phyloP scores from a whole-genome alignment of 2,329 filamentous ascomycete genomes.

The Lecanosticta acicola region DNA sequence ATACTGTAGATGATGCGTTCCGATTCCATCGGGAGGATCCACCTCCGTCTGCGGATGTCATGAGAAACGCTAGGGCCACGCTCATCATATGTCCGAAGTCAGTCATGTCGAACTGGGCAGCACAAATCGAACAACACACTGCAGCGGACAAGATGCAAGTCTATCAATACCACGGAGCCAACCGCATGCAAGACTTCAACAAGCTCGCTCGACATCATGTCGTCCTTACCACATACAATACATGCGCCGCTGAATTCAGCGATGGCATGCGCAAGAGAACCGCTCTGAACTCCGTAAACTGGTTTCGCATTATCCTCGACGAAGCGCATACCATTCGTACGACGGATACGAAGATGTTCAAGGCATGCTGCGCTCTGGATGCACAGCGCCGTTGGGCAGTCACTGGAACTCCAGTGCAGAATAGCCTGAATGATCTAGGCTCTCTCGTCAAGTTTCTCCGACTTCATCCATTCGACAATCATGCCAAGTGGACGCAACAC shows the following conservation, averaged over 20 bases:
- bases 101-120: constrained; percentile 89
- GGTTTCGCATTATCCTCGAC: constrained; percentile 90
- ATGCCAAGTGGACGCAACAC: constrained; percentile 66
- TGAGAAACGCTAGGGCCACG: constrained; percentile 69
- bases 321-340: constrained; percentile 95
- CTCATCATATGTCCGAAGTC: constrained; percentile 84
- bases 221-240: constrained; percentile 89
- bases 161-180: constrained; percentile 81
- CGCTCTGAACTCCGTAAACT: constrained; percentile 72
- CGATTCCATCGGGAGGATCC: constrained; percentile 56
- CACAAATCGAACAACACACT: constrained; percentile 81
- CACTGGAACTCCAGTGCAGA: constrained; percentile 95
- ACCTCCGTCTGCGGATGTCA: constrained; percentile 38
- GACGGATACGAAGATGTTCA: constrained; percentile 72
- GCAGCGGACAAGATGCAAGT: constrained; percentile 58
- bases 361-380: constrained; percentile 72
- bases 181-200: constrained; percentile 62
- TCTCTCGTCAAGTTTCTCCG: constrained; percentile 81
- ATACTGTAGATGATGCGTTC: constrained; percentile 57
- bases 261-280: constrained; percentile 40
- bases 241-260: constrained; percentile 65
- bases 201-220: constrained; percentile 71
- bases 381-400: constrained; percentile 88
- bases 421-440: constrained; percentile 82
- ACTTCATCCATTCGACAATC: constrained; percentile 77